These are phyloP conservation scores for Teratosphaeriaceae sp. DNA, from an alignment of 2,329 filamentous ascomycete species.

Conservation along the genomic window DNA sequence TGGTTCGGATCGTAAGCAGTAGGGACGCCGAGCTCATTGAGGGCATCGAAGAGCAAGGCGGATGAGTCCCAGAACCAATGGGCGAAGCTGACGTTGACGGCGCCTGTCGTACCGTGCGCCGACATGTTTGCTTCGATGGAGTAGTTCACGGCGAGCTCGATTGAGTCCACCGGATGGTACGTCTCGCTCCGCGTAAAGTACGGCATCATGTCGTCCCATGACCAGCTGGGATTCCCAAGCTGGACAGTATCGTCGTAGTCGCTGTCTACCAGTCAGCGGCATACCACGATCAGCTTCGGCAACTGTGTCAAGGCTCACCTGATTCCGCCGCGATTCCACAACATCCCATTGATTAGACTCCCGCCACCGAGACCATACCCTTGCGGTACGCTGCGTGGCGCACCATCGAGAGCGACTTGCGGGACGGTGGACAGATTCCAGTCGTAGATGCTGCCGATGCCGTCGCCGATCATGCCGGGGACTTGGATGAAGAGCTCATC, in stretches of 20 bases:
- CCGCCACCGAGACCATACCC: constrained; percentile 28
- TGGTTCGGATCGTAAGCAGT: constrained; percentile 33
- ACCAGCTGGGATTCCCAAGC: constrained; percentile 54
- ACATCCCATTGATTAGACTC: constrained; percentile 29
- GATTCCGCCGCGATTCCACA: too few species aligned
- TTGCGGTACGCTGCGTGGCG: constrained; percentile 18
- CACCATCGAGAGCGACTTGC: constrained; percentile 22
- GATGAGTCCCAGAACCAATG: constrained; percentile 33
- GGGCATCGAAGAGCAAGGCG: constrained; percentile 29
- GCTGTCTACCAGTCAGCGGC: constrained; percentile 9
- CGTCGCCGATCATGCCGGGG: constrained; percentile 23
- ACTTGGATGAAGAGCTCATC: constrained; percentile 17
- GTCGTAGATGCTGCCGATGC: constrained; percentile 21
- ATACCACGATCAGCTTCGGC: not conserved
- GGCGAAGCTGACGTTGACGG: constrained; percentile 45
- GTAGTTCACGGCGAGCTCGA: constrained; percentile 29
- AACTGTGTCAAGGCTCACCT: constrained; percentile 30
- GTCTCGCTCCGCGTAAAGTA: constrained; percentile 33
- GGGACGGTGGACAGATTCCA: constrained; percentile 25
- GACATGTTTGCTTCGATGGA: constrained; percentile 34
- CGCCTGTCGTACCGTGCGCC: constrained; percentile 40
- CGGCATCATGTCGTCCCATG: constrained; percentile 43
- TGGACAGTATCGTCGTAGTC: constrained; percentile 53
- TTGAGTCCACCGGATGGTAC: constrained; percentile 25
- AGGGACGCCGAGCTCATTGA: constrained; percentile 33